Evolutionary conservation across 2,329 filamentous ascomycete species (phyloP).

Genomic region (Alternaria brassicicola): DNA sequence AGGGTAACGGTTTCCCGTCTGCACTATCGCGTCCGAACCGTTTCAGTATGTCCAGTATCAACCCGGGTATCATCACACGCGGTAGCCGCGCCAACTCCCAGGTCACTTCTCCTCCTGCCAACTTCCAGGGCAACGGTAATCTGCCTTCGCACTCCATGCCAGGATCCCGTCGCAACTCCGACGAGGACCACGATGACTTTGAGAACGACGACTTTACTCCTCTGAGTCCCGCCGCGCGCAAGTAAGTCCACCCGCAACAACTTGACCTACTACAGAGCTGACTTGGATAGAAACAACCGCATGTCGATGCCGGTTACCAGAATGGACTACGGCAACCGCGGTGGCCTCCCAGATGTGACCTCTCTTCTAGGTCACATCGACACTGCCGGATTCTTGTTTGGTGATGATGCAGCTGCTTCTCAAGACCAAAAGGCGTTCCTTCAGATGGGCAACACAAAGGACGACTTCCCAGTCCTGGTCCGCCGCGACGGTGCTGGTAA

Average conservation of each 20-base stretch:
- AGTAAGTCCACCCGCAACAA: slow-evolving; percentile 38
- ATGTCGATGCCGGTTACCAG: slow-evolving; percentile 91
- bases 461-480: slow-evolving; percentile 85
- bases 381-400: slow-evolving; percentile 84
- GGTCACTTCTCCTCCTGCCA: slow-evolving; percentile 73
- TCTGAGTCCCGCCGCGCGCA: slow-evolving; percentile 42
- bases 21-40: slow-evolving; percentile 84
- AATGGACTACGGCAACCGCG: slow-evolving; percentile 68
- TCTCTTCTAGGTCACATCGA: slow-evolving; percentile 78
- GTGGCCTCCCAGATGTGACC: slow-evolving; percentile 53
- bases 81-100: slow-evolving; percentile 78
- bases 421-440: slow-evolving; percentile 73
- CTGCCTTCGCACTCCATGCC: slow-evolving; percentile 85
- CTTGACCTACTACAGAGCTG: slow-evolving; percentile 14
- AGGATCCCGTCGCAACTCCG: slow-evolving; percentile 84
- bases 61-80: slow-evolving; percentile 69
- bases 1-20: slow-evolving; percentile 76
- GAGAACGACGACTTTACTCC: slow-evolving; percentile 70
- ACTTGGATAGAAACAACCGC: slow-evolving; percentile 71
- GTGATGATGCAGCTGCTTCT: slow-evolving; percentile 66
- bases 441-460: slow-evolving; percentile 74
- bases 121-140: slow-evolving; percentile 60
- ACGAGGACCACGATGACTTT: slow-evolving; percentile 81
- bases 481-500: slow-evolving; percentile 65
- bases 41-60: slow-evolving; percentile 81